Conservation (phyloP, 257 asterid genomes). For the Petunia axillaris region DNA sequence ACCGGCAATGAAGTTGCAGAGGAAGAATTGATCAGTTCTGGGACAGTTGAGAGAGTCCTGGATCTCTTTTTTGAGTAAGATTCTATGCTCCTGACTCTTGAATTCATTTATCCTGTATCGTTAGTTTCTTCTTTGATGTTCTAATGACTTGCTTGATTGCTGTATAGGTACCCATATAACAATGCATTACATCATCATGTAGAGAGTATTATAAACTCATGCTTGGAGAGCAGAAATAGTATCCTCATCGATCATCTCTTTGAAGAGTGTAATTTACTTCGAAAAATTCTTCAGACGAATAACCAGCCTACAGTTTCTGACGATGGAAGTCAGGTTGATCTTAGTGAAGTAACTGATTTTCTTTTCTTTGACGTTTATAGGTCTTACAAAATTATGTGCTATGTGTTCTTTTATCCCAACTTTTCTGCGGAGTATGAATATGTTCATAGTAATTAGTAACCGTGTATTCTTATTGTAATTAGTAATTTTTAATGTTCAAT, state of each 20-base stretch:
- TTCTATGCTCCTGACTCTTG: conserved; percentile 9
- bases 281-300: conserved; percentile 74
- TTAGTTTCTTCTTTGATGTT: conserved; percentile 5
- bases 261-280: conserved; percentile 66
- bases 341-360: conserved; percentile 7
- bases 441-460: neutral
- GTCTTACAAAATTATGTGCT: conserved; percentile 8
- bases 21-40: conserved; percentile 75
- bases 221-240: conserved; percentile 79
- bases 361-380: neutral
- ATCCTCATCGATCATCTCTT: conserved; percentile 70
- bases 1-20: conserved; percentile 85
- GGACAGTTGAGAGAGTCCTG: conserved; percentile 74
- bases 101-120: neutral
- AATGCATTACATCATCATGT: conserved; percentile 95
- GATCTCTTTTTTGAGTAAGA: conserved; percentile 94
- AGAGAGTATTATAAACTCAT: conserved; percentile 84
- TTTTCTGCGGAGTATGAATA: neutral
- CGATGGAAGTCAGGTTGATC: conserved; percentile 58
- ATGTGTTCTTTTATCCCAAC: neutral
- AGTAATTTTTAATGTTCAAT: conserved; percentile 23
- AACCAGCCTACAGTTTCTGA: conserved; percentile 56
- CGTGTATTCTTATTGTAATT: conserved; percentile 23
- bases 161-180: conserved; percentile 82
- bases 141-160: conserved; percentile 15